Percentiles rank a stretch among this genome's conserved stretches.
These are phyloP conservation scores for Mucor saturninus DNA, from an alignment of 371 early-diverging fungal species.

Conservation along the genomic window DNA sequence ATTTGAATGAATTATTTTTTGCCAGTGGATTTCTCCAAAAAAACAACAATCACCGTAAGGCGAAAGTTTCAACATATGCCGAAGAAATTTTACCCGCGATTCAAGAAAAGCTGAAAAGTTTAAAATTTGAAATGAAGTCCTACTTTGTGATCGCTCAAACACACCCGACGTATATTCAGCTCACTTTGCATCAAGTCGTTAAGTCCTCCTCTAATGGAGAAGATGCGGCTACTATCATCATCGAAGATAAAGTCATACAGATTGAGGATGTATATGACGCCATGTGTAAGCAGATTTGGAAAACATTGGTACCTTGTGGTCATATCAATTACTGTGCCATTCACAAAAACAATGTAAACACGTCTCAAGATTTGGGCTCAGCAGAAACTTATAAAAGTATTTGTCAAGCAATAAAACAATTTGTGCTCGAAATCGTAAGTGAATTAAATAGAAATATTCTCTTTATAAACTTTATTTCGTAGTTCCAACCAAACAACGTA, in stretches of 20 bases:
- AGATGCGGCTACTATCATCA: background rate
- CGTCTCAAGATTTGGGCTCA: too few species aligned
- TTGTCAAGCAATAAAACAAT: too few species aligned
- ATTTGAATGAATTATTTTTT: background rate
- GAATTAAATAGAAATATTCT: too few species aligned
- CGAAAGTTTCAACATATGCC: background rate
- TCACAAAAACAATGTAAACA: background rate
- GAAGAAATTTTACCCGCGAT: background rate
- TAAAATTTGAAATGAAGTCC: background rate
- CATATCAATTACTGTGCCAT: background rate
- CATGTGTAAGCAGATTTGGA: background rate
- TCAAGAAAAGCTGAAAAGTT: background rate
- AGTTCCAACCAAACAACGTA: too few species aligned
- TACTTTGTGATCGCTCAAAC: background rate
- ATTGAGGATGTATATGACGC: background rate
- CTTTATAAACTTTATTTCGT: too few species aligned
- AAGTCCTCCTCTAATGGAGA: background rate
- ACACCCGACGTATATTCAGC: background rate
- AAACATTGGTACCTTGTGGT: background rate
- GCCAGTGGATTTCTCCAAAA: background rate
- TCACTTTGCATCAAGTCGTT: background rate
- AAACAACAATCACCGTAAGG: background rate
- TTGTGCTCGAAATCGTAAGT: too few species aligned
- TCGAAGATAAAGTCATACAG: background rate
- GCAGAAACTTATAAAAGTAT: too few species aligned